phyloP scores from a whole-genome alignment of 306 rosid genomes.

The Gillenia trifoliata region DNA sequence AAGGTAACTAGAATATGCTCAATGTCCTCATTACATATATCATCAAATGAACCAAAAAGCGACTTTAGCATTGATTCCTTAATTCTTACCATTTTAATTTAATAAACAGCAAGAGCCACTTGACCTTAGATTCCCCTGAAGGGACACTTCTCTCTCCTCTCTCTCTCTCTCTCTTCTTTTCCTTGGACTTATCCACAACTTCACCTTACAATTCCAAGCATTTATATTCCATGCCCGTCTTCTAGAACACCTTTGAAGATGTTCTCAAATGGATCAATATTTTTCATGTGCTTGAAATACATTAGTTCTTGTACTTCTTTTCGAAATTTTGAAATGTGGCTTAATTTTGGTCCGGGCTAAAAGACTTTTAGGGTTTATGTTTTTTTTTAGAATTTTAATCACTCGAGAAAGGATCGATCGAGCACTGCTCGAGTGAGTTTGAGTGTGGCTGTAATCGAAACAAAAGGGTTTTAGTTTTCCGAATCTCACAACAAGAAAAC shows the following conservation, averaged over 20 bases:
- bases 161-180: neutral
- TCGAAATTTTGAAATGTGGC: too few relatives aligned
- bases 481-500: too few relatives aligned
- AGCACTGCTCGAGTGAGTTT: too few relatives aligned
- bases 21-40: neutral
- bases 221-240: neutral
- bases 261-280: too few relatives aligned
- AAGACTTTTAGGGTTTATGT: too few relatives aligned
- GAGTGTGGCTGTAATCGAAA: too few relatives aligned
- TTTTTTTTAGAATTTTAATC: too few relatives aligned
- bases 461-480: too few relatives aligned
- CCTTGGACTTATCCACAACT: neutral
- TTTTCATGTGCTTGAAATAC: too few relatives aligned
- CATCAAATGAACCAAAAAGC: constrained; percentile 8
- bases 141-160: constrained; percentile 19
- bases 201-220: neutral
- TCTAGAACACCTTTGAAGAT: neutral
- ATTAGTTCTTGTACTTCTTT: too few relatives aligned
- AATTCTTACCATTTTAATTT: neutral
- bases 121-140: constrained; percentile 38
- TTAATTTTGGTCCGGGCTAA: too few relatives aligned
- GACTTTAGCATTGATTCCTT: neutral
- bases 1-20: constrained; percentile 16
- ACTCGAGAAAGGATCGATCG: too few relatives aligned
- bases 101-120: constrained; percentile 34